These are phyloP conservation scores for Aquilaria sinensis DNA, from an alignment of 345 rosid species.

Conservation along the genomic window DNA sequence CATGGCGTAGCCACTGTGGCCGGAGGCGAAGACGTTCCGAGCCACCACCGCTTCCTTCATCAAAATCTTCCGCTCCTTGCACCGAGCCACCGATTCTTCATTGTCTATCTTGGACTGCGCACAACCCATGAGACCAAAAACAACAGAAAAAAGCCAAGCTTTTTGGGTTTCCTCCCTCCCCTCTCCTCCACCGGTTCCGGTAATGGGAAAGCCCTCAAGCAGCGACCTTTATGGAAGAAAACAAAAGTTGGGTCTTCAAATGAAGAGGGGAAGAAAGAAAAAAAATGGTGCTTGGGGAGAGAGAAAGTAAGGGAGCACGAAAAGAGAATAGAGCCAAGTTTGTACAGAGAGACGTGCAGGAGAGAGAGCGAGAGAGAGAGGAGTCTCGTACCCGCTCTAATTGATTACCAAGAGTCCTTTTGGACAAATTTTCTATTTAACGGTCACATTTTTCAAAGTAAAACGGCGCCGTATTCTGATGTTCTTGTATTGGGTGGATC, in stretches of 20 bases:
- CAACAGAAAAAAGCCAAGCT: not conserved
- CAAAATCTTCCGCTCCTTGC: constrained; percentile 63
- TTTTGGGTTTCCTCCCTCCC: not conserved
- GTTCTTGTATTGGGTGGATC: not conserved
- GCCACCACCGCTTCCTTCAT: constrained; percentile 86
- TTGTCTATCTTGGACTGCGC: constrained; percentile 85
- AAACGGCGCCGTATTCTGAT: constrained; percentile 35
- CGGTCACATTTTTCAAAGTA: constrained; percentile 69
- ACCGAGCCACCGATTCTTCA: constrained; percentile 80
- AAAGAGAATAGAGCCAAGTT: constrained; percentile 6
- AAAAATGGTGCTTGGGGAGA: constrained; percentile 6
- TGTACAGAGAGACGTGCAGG: constrained; percentile 2
- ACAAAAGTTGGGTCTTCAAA: not conserved
- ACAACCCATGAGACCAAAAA: constrained; percentile 61
- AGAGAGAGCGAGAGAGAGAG: not conserved
- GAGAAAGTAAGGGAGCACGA: constrained; percentile 5
- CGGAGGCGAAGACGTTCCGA: constrained; percentile 81
- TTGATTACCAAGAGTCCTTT: constrained; percentile 18
- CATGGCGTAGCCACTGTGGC: constrained; percentile 66
- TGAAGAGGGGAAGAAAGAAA: constrained; percentile 3
- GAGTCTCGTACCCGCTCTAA: constrained; percentile 28
- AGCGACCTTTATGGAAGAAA: not conserved
- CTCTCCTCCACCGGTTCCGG: not conserved
- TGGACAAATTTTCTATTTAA: constrained; percentile 20
- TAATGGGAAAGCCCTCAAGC: not conserved